Percentiles rank a stretch among this genome's conserved stretches.
Evolutionary conservation across 805 yeast species (phyloP).

Genomic region (Cyberlindnera saturnus): DNA sequence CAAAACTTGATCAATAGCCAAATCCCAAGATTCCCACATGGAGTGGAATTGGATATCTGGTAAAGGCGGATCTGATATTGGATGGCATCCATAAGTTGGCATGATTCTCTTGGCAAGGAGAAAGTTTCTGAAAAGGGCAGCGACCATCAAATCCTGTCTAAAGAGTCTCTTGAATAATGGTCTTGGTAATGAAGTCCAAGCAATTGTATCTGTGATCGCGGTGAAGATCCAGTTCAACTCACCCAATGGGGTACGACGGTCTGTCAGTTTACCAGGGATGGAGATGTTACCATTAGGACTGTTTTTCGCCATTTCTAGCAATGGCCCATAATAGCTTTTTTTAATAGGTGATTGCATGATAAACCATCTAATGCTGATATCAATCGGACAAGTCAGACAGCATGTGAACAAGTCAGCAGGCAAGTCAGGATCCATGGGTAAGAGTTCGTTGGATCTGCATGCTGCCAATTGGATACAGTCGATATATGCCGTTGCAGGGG

Average conservation of each 20-base stretch:
- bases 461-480: constrained; percentile 94
- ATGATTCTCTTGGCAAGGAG: constrained; percentile 86
- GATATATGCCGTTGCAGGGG: constrained; percentile 47
- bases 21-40: constrained; percentile 98
- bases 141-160: constrained; percentile 94
- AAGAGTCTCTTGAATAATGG: constrained; percentile 85
- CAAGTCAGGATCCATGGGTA: constrained; percentile 89
- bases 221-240: constrained; percentile 97
- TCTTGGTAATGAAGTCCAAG: constrained; percentile 89
- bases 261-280: constrained; percentile 88
- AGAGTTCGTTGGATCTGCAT: constrained; percentile 74
- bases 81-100: constrained; percentile 91
- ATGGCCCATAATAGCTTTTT: constrained; percentile 33
- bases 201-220: constrained; percentile 95
- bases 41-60: constrained; percentile 84
- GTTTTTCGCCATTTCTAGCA: constrained; percentile 30
- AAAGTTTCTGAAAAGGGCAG: constrained; percentile 91
- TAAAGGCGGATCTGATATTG: constrained; percentile 86
- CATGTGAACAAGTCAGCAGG: constrained; percentile 97
- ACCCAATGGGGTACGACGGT: constrained; percentile 91
- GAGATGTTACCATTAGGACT: constrained; percentile 38
- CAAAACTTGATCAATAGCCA: constrained; percentile 91
- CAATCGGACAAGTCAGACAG: constrained; percentile 93
- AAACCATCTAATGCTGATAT: constrained; percentile 88
- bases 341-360: constrained; percentile 73